Evolutionary conservation across 176 grass and related monocot genomes (phyloP), one percentile per base, ranked within the genome.

Genomic region (Coix lacrymajobi): DNA sequence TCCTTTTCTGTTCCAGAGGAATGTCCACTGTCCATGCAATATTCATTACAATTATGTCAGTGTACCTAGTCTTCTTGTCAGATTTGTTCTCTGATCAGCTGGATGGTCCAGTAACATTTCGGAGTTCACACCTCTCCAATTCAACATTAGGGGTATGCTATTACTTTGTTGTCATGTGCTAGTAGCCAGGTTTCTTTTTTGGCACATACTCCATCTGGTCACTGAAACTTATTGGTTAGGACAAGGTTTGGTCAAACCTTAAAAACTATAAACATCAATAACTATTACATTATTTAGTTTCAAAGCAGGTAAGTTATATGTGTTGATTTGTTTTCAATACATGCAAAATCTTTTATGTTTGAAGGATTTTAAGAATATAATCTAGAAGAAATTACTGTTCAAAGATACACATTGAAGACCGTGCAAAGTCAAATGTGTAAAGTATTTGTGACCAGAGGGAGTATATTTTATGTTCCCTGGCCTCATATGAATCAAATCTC

Each of bases 21-120:
- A 98, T 98, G 96, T 98, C 96, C 85, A 98, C 84, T 77, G 90
- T 76, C 52, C 96, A 98, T 81, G 96, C 96, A 72, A 48, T 95
- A 86, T 95, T 93, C 87, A 98, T 95, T 44, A 95, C 89, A 28
- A 19, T 85, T 17, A 86, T 98, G 88, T 93, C 96, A 45, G 33
- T 86, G 80, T 98, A 98, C 85, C 69, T 98, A 82, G 90, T 98
- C 46, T 98, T 98, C 79, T 92, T 95, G 62, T 95, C 90, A 40
- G 88, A 83, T 82, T 61, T 98, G 68, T 98, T 98, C 83, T 95
- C 91, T 66, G 96, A 98, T 86, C 66, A 82, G 64, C 58, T 88
- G 58, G 87, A 93, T 46, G 92, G 85, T 41, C 79, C 84, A 70
- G 77, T 98, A 90, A 98, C 92, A 69, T 86, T 91, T 65, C 85